Base-by-base conservation (phyloP, 2,329 filamentous ascomycete genomes). In the Pseudocercospora eumusae region DNA sequence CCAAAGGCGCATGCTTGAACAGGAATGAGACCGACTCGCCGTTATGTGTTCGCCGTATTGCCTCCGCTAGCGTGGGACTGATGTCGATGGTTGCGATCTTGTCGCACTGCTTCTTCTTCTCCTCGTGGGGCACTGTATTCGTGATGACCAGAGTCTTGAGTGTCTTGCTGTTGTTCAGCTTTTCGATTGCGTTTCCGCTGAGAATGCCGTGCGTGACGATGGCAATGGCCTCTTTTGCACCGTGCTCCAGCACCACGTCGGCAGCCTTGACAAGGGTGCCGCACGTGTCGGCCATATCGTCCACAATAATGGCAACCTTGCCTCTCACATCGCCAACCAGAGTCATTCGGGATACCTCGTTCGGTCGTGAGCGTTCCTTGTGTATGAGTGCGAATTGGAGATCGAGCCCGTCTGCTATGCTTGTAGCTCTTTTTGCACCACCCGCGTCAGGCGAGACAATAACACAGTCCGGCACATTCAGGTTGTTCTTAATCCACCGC, bases 241-340 rank as follows among this genome's bases (percentile, higher is more conserved):
- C 91, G 73, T 97, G 89, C 70, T 91, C 84, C 76, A 93, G 91
- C 57, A 98, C 86, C 0, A 93, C 93, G 61, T 91, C 88, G 15
- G 93, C 95, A 2, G 93, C 95, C 80, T 98, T 98, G 76, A 84
- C 86, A 11, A 90, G 81, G 1, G 92, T 96, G 69, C 92, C 92
- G 76, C 93, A 97, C 3, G 93, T 97, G 75, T 98, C 93, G 31
- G 93, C 93, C 92, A 98, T 97, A 75, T 98, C 93, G 75, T 98
- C 93, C 53, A 99, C 93, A 54, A 99, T 87, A 73, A 99, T 97
- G 63, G 93, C 93, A 28, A 93, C 88, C 80, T 95, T 95, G 79
- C 91, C 90, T 68, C 87, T 85, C 52, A 98, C 95, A 68, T 96
- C 92, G 68, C 95, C 95, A 56, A 98, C 93, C n/a, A 99, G 88